Conservation (phyloP, 2,329 filamentous ascomycete genomes). For the Graphiopsis chlorocephala region DNA sequence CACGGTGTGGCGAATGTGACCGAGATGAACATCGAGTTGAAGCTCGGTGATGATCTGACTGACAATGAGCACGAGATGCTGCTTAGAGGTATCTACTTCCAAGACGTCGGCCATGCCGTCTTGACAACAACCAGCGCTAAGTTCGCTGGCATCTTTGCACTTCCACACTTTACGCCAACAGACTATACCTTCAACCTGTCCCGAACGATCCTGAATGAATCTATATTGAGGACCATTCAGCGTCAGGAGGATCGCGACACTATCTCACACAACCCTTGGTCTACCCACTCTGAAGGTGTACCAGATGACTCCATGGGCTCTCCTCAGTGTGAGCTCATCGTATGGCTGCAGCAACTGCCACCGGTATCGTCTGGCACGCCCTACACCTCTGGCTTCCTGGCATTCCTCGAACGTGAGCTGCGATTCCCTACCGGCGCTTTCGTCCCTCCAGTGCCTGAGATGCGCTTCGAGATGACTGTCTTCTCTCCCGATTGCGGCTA, state of each 20-base stretch:
- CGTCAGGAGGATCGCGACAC: constrained; percentile 61
- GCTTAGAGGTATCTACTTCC: constrained; percentile 83
- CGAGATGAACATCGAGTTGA: constrained; percentile 67
- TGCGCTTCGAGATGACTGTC: constrained; percentile 59
- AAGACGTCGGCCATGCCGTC: constrained; percentile 72
- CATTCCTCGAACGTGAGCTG: constrained; percentile 58
- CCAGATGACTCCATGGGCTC: constrained; percentile 55
- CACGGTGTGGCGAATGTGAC: constrained; percentile 54
- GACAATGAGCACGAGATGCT: constrained; percentile 77
- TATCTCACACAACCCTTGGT: constrained; percentile 65
- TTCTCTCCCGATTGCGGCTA: constrained; percentile 69
- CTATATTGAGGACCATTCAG: constrained; percentile 65
- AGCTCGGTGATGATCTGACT: constrained; percentile 68
- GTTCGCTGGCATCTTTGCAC: constrained; percentile 80
- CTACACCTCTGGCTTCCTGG: constrained; percentile 37
- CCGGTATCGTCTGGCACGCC: constrained; percentile 25
- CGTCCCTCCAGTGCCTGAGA: constrained; percentile 49
- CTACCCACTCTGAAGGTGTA: constrained; percentile 57
- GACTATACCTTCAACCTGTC: constrained; percentile 48
- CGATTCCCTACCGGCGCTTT: constrained; percentile 58
- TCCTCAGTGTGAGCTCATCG: constrained; percentile 83
- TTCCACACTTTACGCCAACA: constrained; percentile 76
- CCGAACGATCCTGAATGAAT: constrained; percentile 65
- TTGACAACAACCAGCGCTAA: constrained; percentile 91
- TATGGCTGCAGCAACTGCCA: constrained; percentile 70